Percentiles rank a stretch among this genome's conserved stretches.
phyloP scores from a whole-genome alignment of 169 alveolate genomes.

The Plasmodium vivax region DNA sequence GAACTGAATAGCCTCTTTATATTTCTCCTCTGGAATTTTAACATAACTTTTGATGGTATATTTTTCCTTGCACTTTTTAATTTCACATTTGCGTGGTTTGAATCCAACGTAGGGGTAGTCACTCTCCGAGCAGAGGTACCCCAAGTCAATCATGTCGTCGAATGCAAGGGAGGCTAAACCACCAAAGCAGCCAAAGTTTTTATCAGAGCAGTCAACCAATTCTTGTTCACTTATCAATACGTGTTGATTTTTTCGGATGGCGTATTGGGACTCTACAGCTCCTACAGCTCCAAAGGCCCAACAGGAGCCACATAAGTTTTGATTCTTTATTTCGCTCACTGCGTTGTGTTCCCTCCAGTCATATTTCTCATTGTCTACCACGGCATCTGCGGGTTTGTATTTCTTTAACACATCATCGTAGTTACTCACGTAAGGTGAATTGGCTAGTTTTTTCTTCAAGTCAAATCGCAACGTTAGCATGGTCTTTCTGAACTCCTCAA shows the following conservation, averaged over 20 bases:
- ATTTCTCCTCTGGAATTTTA: conserved; percentile 29
- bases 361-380: conserved; percentile 7
- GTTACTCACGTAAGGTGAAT: not conserved
- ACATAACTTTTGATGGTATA: conserved; percentile 44
- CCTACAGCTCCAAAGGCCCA: conserved; percentile 90
- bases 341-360: conserved; percentile 84
- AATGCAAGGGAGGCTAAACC: conserved; percentile 88
- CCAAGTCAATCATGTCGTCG: conserved; percentile 82
- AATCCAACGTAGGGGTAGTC: conserved; percentile 84
- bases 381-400: not conserved
- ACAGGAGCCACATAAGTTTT: conserved; percentile 89
- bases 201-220: conserved; percentile 87
- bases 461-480: conserved; percentile 9
- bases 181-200: conserved; percentile 87
- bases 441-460: not conserved
- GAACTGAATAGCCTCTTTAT: conserved; percentile 74
- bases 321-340: conserved; percentile 82
- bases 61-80: conserved; percentile 46
- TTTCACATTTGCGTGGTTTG: conserved; percentile 26
- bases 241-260: conserved; percentile 36
- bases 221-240: conserved; percentile 89
- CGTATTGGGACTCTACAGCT: conserved; percentile 80
- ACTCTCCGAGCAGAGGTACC: conserved; percentile 75
- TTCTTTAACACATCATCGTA: conserved; percentile 20
- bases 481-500: conserved; percentile 71